phyloP scores from a whole-genome alignment of 495 filamentous ascomycete species.

The Viridothelium virens region DNA sequence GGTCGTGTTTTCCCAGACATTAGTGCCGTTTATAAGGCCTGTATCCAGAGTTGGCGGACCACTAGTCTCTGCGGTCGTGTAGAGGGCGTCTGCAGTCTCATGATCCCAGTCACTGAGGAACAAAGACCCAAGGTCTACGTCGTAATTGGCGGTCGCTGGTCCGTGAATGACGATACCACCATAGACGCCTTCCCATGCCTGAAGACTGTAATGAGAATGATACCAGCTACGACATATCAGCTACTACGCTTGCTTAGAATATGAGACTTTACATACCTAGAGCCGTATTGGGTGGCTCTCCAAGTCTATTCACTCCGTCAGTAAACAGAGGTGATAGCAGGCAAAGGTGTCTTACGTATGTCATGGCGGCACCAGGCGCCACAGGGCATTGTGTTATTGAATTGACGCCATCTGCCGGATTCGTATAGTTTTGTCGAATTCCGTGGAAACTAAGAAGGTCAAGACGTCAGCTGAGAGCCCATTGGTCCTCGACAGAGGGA shows the following conservation, averaged over 20 bases:
- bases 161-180: slow-evolving; percentile 36
- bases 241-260: slow-evolving; percentile 29
- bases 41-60: slow-evolving; percentile 37
- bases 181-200: slow-evolving; percentile 34
- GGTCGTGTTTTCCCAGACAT: slow-evolving; percentile 36
- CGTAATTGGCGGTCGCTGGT: slow-evolving; percentile 31
- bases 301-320: slow-evolving; percentile 25
- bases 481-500: not conserved
- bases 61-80: slow-evolving; percentile 20
- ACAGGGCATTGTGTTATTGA: slow-evolving; percentile 42
- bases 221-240: slow-evolving; percentile 34
- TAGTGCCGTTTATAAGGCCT: slow-evolving; percentile 48
- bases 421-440: slow-evolving; percentile 43
- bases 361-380: slow-evolving; percentile 32
- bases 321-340: slow-evolving; percentile 30
- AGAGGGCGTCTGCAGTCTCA: slow-evolving; percentile 15
- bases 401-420: slow-evolving; percentile 39
- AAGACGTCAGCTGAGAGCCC: not conserved
- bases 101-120: slow-evolving; percentile 33
- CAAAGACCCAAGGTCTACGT: slow-evolving; percentile 30
- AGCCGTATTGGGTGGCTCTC: slow-evolving; percentile 25
- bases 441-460: slow-evolving; percentile 39
- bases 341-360: slow-evolving; percentile 21
- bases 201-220: slow-evolving; percentile 34
- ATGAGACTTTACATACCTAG: not conserved